phyloP scores from a whole-genome alignment of 2,329 filamentous ascomycete species.

The Neofusicoccum umdonicola region DNA sequence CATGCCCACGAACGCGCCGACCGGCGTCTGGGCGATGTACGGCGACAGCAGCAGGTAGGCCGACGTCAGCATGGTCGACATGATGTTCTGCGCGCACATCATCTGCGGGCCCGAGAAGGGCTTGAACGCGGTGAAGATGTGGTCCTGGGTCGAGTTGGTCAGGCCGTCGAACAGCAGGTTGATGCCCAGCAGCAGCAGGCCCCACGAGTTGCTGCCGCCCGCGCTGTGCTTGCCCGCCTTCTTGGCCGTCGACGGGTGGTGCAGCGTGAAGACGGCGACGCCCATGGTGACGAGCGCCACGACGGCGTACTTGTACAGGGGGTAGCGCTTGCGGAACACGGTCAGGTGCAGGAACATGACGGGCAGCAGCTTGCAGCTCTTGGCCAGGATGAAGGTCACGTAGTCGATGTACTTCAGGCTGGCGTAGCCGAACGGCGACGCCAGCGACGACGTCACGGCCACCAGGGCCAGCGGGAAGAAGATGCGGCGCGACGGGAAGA shows the following conservation, averaged over 20 bases:
- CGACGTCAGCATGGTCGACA: constrained; percentile 75
- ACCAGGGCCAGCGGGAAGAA: constrained; percentile 78
- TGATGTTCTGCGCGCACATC: constrained; percentile 97
- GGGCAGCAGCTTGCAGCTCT: constrained; percentile 97
- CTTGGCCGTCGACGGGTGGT: constrained; percentile 54
- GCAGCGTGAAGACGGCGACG: constrained; percentile 91
- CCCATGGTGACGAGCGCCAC: constrained; percentile 87
- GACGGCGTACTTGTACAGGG: constrained; percentile 94
- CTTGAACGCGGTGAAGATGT: constrained; percentile 76
- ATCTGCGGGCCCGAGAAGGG: constrained; percentile 92
- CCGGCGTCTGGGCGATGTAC: constrained; percentile 65
- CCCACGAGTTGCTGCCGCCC: constrained; percentile 64
- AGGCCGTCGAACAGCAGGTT: constrained; percentile 95
- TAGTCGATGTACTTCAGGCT: constrained; percentile 93
- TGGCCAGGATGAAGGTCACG: constrained; percentile 94
- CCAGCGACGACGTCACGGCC: constrained; percentile 81
- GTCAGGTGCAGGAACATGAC: constrained; percentile 97
- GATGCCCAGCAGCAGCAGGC: constrained; percentile 76
- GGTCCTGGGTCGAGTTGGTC: constrained; percentile 94
- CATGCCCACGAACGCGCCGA: constrained; percentile 44
- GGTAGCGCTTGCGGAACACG: constrained; percentile 83
- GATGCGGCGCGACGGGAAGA: constrained; percentile 77
- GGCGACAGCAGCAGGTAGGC: constrained; percentile 76
- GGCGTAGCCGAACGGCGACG: constrained; percentile 94
- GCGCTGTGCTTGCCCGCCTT: constrained; percentile 46